phyloP scores from a whole-genome alignment of 1,139 yeast genomes.

The Wickerhamomyces sp. region DNA sequence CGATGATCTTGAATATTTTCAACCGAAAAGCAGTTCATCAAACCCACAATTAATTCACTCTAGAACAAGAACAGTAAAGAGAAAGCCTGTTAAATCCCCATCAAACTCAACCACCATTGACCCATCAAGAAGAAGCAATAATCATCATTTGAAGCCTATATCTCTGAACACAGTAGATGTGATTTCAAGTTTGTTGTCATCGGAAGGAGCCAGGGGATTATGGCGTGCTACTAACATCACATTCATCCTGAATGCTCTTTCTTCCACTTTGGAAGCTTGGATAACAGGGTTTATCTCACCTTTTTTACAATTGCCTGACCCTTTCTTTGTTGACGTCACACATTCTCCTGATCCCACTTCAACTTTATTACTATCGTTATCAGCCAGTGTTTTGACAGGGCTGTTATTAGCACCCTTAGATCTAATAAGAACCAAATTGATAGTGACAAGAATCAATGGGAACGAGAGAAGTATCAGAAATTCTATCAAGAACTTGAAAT shows the following conservation, averaged over 20 bases:
- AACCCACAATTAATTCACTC: slow-evolving; percentile 17
- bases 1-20: slow-evolving; percentile 57
- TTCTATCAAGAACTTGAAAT: slow-evolving; percentile 31
- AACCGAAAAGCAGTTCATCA: slow-evolving; percentile 27
- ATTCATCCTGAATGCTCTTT: slow-evolving; percentile 70
- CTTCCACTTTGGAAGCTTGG: slow-evolving; percentile 87
- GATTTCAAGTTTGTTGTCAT: slow-evolving; percentile 59
- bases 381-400: slow-evolving; percentile 72
- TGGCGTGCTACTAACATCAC: slow-evolving; percentile 88
- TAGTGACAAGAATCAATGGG: slow-evolving; percentile 48
- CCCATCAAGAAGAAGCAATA: slow-evolving; percentile 8
- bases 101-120: background rate
- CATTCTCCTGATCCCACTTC: slow-evolving; percentile 75
- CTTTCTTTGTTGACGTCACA: slow-evolving; percentile 76
- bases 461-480: slow-evolving; percentile 32
- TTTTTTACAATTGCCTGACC: slow-evolving; percentile 82
- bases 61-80: slow-evolving; percentile 17
- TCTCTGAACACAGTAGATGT: slow-evolving; percentile 70
- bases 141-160: slow-evolving; percentile 46
- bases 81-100: slow-evolving; percentile 3
- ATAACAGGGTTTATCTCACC: slow-evolving; percentile 83
- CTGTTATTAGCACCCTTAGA: slow-evolving; percentile 79
- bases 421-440: slow-evolving; percentile 69
- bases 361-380: slow-evolving; percentile 62
- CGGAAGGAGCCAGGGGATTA: slow-evolving; percentile 80